Base-by-base conservation (phyloP, 768 basidiomycete species). In the Tricholoma matsutake region DNA sequence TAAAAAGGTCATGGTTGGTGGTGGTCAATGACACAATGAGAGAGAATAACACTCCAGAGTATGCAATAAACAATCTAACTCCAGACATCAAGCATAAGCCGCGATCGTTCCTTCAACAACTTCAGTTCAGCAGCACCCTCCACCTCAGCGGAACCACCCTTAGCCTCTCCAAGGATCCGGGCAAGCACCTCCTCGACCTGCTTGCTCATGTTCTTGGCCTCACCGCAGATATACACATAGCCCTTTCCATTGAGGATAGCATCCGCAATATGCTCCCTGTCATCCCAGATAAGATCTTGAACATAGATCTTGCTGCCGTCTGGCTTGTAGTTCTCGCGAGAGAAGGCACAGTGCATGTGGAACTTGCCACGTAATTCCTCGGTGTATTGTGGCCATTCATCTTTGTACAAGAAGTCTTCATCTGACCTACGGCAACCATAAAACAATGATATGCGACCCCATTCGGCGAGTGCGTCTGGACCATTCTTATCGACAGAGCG, bases 241-340 rank as follows among this genome's bases (percentile, higher is more conserved):
- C 93, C 97, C 77, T 98, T 94, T 73, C 93, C 91, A 65, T 92
- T 91, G 64, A 97, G 80, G 66, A 99, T 93, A 16, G 91, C 88
- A 59, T 96, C 88, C 9, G 91, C 92, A 57, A 99, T 83, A 59
- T 86, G 82, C 73, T 87, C 87, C 59, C 87, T 81, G 71, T 94
- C 86, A 54, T 98, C 86, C 91, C 91, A 94, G 10, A 99, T 78
- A 60, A 98, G 79, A 75, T 99, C 94, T 77, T 99, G 97, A n/a
- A 99, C 97, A 76, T 99, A 99, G 69, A 96, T 92, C 81, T 98
- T 99, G 81, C 90, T 81, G 25, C 94, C 91, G 65, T 95, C 94
- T 5, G 91, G 84, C 74, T 90, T 92, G 79, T 84, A 92, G n/a
- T 86, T 86, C 59, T 96, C 89, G 56, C 94, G 90, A 43, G 96